Conservation (phyloP, 371 early-diverging fungal species). For the Rhizopus arrhizus region DNA sequence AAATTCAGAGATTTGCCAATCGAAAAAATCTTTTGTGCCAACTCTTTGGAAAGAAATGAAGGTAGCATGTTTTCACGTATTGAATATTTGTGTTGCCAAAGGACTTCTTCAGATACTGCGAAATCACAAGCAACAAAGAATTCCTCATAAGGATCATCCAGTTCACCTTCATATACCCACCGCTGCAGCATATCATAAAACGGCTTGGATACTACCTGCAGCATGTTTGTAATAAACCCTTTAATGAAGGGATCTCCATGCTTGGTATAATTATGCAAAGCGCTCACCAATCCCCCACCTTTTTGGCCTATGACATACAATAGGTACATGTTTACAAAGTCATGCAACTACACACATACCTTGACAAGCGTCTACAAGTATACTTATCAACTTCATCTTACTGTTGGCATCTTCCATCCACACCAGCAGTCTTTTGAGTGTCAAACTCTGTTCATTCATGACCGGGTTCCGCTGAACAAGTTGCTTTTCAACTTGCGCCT, state of each 20-base stretch:
- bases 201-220: slow-evolving; percentile 81
- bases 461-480: slow-evolving; percentile 47
- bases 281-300: slow-evolving; percentile 83
- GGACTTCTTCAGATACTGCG: slow-evolving; percentile 63
- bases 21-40: slow-evolving; percentile 88
- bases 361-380: slow-evolving; percentile 63
- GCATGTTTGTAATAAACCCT: slow-evolving; percentile 74
- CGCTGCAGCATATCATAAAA: slow-evolving; percentile 86
- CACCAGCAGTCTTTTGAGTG: slow-evolving; percentile 79
- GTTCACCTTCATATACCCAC: slow-evolving; percentile 96
- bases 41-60: slow-evolving; percentile 69
- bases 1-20: slow-evolving; percentile 96
- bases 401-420: slow-evolving; percentile 85
- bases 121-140: slow-evolving; percentile 79
- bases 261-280: slow-evolving; percentile 80
- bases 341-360: slow-evolving; percentile 28
- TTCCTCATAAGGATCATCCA: slow-evolving; percentile 91
- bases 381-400: slow-evolving; percentile 72
- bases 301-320: slow-evolving; percentile 63
- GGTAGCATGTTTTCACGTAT: slow-evolving; percentile 84
- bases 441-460: slow-evolving; percentile 59
- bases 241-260: slow-evolving; percentile 92
- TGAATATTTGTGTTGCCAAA: slow-evolving; percentile 82
- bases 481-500: slow-evolving; percentile 71
- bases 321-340: no score